Evolutionary conservation across 2,329 filamentous ascomycete genomes (phyloP), one percentile per base, ranked within the genome.

Genomic region (Fusarium sp.): DNA sequence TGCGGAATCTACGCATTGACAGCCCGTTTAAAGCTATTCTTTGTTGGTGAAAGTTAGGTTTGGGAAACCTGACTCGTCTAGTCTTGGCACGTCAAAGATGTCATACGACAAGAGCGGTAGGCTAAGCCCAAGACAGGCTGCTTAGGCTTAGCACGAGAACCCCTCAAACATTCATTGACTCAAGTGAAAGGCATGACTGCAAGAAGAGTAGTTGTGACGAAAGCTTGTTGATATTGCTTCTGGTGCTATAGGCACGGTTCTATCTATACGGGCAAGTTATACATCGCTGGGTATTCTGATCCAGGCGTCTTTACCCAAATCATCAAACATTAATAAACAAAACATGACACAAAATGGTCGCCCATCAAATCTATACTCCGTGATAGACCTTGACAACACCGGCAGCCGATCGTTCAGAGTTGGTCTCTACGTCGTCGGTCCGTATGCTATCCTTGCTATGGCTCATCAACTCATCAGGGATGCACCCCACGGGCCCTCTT

Each of bases 311-410:
- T 41, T 54, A 48, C 35, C 54, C 39, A 41, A 58, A 68, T 66
- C 60, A 60, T 68, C 26, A 61, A 45, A 61, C 51, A 35, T 42
- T 53, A 47, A 68, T 38, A 33, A 71, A 48, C 26, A 47, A 55
- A n/a, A 28, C 26, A 36, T 56, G 30, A 44, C 35, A 38, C 54
- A 35, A 28, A 22, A 14, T 36, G 47, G 33, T 53, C 35, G n/a
- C 30, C 33, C 50, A 26, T 51, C 38, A 16, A 51, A 16, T 51
- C 70, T 65, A 78, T 57, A 78, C 75, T 59, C 76, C 76, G 44
- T 78, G 75, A 38, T 73, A 78, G 18, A 78, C 76, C 64, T 78
- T 78, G 41, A 78, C 76, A 26, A 78, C 74, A 31, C 76, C 76
- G 14, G 67, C 75, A 12, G 75, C 73, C 20, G 76, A 78, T 45